A percentile compares a stretch with the other conserved stretches of the same genome.
phyloP scores from a whole-genome alignment of 2,329 filamentous ascomycete genomes.

The Claviceps pusilla region DNA sequence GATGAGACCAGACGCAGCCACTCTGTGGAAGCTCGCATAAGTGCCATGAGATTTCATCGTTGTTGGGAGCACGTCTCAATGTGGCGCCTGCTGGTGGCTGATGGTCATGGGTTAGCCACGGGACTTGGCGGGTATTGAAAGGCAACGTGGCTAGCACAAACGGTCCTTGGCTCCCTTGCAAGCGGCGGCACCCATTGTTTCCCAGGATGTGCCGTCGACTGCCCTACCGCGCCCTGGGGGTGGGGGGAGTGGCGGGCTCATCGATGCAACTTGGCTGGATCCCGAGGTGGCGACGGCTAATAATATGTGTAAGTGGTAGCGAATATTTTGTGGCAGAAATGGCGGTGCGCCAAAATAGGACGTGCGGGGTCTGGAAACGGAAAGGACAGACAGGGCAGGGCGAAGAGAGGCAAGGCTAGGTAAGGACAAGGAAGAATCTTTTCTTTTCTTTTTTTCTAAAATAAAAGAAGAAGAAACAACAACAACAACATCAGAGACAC shows the following conservation, averaged over 20 bases:
- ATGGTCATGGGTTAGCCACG: not conserved
- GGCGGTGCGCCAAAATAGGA: not conserved
- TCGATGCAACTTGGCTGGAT: conserved; percentile 7
- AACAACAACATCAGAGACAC: no score
- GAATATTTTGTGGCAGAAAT: not conserved
- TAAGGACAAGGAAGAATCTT: not conserved
- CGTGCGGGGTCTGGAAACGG: not conserved
- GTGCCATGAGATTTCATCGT: not conserved
- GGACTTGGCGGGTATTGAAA: not conserved
- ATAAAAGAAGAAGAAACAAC: not conserved
- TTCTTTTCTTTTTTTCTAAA: no score
- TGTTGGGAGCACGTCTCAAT: not conserved
- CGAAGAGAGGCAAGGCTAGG: not conserved
- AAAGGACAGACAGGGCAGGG: not conserved
- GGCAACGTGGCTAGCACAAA: not conserved
- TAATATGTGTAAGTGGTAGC: not conserved
- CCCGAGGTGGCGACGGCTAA: conserved; percentile 2
- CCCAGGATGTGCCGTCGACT: not conserved
- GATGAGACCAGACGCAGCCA: conserved; percentile 1
- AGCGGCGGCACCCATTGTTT: conserved; percentile 3
- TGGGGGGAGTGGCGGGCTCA: not conserved
- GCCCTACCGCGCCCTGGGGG: not conserved
- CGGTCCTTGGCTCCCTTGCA: not conserved
- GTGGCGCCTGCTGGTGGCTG: conserved; percentile 1
- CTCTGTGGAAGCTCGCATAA: not conserved